Base-by-base conservation (phyloP, 164 flowering plant species). In the Buxus sempervirens region DNA sequence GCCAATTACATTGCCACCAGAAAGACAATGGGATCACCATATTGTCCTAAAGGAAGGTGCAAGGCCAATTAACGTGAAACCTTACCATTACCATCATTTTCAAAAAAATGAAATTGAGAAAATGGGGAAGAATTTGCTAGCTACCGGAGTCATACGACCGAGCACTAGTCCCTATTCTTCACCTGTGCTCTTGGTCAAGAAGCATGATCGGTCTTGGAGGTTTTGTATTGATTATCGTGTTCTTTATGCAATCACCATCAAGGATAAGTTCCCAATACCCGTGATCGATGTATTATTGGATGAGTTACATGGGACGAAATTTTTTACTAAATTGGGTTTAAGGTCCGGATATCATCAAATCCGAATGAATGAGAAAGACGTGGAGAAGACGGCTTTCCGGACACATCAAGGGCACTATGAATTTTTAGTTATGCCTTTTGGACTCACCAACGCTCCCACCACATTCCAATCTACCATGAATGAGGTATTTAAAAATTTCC, bases 221-320 rank as follows among this genome's bases (percentile, higher is more conserved):
- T 24, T 64, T 26, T 69, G 76, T n/a, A 48, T 69, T 0, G 72
- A 73, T 38, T 63, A 65, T 9, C 23, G 68, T 15, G 65, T 61
- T 15, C 38, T 68, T 2, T 69, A 73, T 57, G n/a, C 25, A 53
- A 10, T 49, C 22, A 63, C 72, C 16, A 23, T 73, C 26, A 73
- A 69, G 45, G 65, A 74, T 45, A 20, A 58, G 0, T 55, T 56
- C 64, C n/a, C n/a, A n/a, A n/a, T n/a, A n/a, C n/a, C n/a, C n/a
- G n/a, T n/a, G n/a, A n/a, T n/a, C n/a, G n/a, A 75, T 55, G 73
- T 64, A 5, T 26, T 70, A 12, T 19, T 66, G 14, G 70, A 73
- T 28, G 75, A 73, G 9, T 26, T 66, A 0, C 20, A 60, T 59
- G 75, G 75, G 13, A 19, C 70, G 0, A 13, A 0, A 23, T 19